phyloP scores from a whole-genome alignment of 2,329 filamentous ascomycete genomes.

The Cladosporium velox region DNA sequence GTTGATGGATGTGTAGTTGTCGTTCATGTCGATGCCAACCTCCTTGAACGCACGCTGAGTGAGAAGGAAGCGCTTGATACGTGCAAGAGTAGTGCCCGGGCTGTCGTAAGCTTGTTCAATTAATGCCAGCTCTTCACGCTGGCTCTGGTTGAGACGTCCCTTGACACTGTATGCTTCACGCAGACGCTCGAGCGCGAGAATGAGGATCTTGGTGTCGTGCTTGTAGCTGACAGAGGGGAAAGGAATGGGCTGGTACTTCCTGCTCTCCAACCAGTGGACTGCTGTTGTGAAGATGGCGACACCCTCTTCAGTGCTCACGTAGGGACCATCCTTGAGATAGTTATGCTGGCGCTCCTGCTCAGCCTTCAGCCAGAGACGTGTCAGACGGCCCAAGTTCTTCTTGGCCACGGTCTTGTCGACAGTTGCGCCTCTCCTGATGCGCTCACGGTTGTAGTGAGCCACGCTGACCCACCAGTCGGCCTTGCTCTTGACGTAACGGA shows the following conservation, averaged over 20 bases:
- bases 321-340: slow-evolving; percentile 98
- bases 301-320: slow-evolving; percentile 96
- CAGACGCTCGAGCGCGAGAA: slow-evolving; percentile 87
- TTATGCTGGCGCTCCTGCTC: slow-evolving; percentile 99
- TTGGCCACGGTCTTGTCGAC: slow-evolving; percentile 99
- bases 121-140: slow-evolving; percentile 91
- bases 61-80: slow-evolving; percentile 95
- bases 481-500: slow-evolving; percentile 98
- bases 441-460: slow-evolving; percentile 96
- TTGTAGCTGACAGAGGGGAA: slow-evolving; percentile 99
- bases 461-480: slow-evolving; percentile 99
- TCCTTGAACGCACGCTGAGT: slow-evolving; percentile 99
- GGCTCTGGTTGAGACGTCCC: slow-evolving; percentile 92
- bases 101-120: slow-evolving; percentile 99
- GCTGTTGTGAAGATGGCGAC: slow-evolving; percentile 99
- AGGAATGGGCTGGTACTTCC: slow-evolving; percentile 97
- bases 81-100: slow-evolving; percentile 89
- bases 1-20: slow-evolving; percentile 99
- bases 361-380: slow-evolving; percentile 93
- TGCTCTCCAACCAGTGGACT: slow-evolving; percentile 96
- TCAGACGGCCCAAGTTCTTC: slow-evolving; percentile 95
- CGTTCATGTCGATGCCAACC: slow-evolving; percentile 99
- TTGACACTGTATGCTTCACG: slow-evolving; percentile 98
- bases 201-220: slow-evolving; percentile 98
- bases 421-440: slow-evolving; percentile 92